Base-by-base conservation (phyloP, 73 alveolate species). In the Blepharisma japonicum region DNA sequence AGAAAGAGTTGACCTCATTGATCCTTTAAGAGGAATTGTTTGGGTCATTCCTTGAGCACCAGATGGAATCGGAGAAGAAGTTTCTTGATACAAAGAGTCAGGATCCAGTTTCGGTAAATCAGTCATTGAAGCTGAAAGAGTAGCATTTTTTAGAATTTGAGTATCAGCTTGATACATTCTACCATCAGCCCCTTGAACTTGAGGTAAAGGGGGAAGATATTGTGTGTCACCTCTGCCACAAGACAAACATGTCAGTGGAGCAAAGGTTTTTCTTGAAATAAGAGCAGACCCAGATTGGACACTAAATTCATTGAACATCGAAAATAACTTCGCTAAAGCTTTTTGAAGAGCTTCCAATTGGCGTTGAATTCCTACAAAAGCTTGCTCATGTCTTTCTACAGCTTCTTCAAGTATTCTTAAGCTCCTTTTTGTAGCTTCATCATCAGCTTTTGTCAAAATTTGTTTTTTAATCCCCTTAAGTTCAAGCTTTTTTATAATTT, bases 181-280 rank as follows among this genome's bases (percentile, higher is more conserved):
- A 20, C 68, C 68, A 20, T 53, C 68, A n/a, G 68, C 68, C 18
- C 68, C 68, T 53, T 20, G 18, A 53, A 53, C 23, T 53, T 20
- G 18, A n/a, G 18, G 32, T n/a, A 20, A 53, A n/a, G 18, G 32
- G 2, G 32, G 23, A n/a, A 14, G 32, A 20, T 53, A n/a, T 53
- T 53, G 23, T n/a, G 18, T 53, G 18, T 53, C 68, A 20, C 68
- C 68, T 53, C 68, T 53, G 18, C 68, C 68, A 53, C 68, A 53
- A n/a, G 68, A 53, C 18, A 53, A 20, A 4, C 68, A 53, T n/a
- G 18, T 14, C 18, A 53, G 32, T 2, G 18, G 68, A 53, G 23
- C 68, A 53, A n/a, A 53, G 18, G 32, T 20, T 53, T 53, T 53
- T 53, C 23, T 53, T 32, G 42, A 32, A 32, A 32, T 32, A 32